Evolutionary conservation across 2,329 filamentous ascomycete species (phyloP).

Genomic region (Xylaria polymorpha): DNA sequence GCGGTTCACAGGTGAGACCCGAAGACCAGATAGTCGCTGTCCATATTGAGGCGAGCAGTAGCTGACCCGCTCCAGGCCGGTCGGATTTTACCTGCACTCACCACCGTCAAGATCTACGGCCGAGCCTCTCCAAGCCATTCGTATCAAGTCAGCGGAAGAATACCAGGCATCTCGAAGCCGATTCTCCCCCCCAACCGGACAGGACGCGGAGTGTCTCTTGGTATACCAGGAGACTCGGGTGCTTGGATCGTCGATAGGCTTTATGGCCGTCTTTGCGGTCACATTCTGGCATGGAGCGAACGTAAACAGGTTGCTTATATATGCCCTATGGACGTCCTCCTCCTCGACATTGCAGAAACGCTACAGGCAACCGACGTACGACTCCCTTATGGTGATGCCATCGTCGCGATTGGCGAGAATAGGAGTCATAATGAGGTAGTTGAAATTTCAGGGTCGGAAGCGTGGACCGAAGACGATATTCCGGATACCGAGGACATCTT

Average conservation of each 20-base stretch:
- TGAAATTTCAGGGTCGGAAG: conserved; percentile 44
- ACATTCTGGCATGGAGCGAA: conserved; percentile 88
- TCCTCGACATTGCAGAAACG: conserved; percentile 85
- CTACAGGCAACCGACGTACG: conserved; percentile 76
- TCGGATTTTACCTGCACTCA: conserved; percentile 79
- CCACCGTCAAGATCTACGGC: conserved; percentile 87
- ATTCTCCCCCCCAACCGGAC: conserved; percentile 34
- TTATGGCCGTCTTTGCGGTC: conserved; percentile 84
- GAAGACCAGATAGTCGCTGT: background rate
- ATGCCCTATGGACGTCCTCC: conserved; percentile 90
- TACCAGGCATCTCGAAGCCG: conserved; percentile 39
- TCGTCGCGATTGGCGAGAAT: conserved; percentile 49
- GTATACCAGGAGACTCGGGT: conserved; percentile 88
- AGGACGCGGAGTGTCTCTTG: conserved; percentile 57
- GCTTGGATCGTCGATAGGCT: conserved; percentile 90
- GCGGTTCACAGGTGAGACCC: conserved; percentile 68
- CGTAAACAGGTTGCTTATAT: conserved; percentile 88
- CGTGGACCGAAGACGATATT: conserved; percentile 45
- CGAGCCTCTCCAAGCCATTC: conserved; percentile 82
- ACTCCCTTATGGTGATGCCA: conserved; percentile 70
- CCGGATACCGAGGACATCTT: conserved; percentile 27
- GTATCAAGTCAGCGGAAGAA: conserved; percentile 66
- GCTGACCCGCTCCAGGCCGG: conserved; percentile 65
- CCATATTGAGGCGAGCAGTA: background rate
- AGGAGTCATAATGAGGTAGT: conserved; percentile 49